A percentile compares a stretch with the other conserved stretches of the same genome.
Evolutionary conservation across 73 alveolate genomes (phyloP).

Genomic region (Effrenium voratum): DNA sequence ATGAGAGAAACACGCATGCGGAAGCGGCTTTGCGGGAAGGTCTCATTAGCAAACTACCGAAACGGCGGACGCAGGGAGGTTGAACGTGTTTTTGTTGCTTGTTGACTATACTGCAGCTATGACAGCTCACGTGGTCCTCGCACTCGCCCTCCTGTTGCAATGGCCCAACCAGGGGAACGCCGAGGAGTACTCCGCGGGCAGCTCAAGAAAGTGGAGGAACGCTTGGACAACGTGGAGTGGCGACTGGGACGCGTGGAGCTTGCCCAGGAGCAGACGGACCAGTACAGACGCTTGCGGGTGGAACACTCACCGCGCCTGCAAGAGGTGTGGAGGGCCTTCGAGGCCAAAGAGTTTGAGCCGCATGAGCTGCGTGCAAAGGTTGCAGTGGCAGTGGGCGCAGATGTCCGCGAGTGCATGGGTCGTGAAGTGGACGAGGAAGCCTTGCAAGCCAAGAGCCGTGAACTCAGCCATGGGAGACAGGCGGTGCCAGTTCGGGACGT

Average conservation of each 20-base stretch:
- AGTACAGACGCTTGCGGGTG: not conserved
- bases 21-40: no score
- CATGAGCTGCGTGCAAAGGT: not conserved
- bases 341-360: not conserved
- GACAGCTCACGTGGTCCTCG: not conserved
- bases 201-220: not conserved
- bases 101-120: not conserved
- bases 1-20: no score
- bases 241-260: no score
- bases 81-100: no score
- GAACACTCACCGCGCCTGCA: not conserved
- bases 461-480: not conserved
- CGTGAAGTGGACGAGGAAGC: not conserved
- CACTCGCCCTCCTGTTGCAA: not conserved
- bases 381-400: not conserved
- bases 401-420: not conserved
- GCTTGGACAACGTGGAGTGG: no score
- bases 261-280: no score
- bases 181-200: not conserved
- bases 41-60: no score
- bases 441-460: not conserved
- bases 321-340: not conserved
- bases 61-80: no score
- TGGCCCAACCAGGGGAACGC: not conserved
- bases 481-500: not conserved